Conservation (phyloP, 176 grass and related monocot species). For the Eremochloa ophiuroides region DNA sequence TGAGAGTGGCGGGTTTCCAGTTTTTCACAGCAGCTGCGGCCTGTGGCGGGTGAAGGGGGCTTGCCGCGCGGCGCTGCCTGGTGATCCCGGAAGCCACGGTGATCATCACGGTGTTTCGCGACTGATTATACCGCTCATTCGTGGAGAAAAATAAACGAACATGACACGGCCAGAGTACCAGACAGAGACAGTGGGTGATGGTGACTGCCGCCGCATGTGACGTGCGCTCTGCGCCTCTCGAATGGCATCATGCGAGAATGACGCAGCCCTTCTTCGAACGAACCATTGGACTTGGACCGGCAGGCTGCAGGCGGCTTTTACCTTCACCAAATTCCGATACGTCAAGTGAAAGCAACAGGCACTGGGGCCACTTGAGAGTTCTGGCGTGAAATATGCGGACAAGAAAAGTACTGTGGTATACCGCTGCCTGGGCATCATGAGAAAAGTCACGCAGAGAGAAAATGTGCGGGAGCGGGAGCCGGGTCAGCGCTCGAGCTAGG, state of each 20-base stretch:
- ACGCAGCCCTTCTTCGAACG: background rate
- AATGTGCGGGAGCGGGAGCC: no score
- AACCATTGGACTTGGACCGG: background rate
- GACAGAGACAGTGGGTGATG: slow-evolving; percentile 11
- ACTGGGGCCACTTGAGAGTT: background rate
- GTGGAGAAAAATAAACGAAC: no score
- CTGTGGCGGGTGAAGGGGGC: background rate
- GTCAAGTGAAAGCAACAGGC: slow-evolving; percentile 14
- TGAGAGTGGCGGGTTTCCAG: background rate
- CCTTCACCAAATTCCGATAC: slow-evolving; percentile 20
- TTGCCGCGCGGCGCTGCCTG: background rate
- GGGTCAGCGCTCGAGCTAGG: no score
- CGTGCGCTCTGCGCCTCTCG: background rate
- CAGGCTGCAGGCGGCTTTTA: background rate
- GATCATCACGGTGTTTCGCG: no score
- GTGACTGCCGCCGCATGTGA: slow-evolving; percentile 12
- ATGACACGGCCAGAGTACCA: background rate
- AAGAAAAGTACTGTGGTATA: background rate
- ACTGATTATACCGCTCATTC: no score
- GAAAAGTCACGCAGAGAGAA: background rate
- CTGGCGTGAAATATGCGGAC: background rate
- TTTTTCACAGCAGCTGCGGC: background rate
- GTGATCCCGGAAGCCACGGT: background rate
- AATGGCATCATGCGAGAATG: background rate
- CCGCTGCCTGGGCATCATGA: background rate